phyloP scores from a whole-genome alignment of 129 eudicot species.

The Flaveria robusta region DNA sequence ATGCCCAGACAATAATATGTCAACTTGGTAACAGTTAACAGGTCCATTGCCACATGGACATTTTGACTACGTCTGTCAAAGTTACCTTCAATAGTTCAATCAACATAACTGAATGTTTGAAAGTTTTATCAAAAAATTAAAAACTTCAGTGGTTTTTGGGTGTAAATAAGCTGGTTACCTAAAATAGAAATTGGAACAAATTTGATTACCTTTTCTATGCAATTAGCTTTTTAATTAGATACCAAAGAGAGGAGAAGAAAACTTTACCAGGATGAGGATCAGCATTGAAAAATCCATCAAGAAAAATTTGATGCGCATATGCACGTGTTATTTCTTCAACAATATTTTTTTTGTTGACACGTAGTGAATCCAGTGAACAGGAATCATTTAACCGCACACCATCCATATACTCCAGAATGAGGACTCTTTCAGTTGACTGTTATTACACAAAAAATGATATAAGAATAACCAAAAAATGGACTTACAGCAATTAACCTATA shows the following conservation, averaged over 20 bases:
- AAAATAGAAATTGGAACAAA: background rate
- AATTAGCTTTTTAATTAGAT: background rate
- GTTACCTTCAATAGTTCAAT: background rate
- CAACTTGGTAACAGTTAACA: background rate
- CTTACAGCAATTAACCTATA: background rate
- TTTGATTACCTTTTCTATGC: background rate
- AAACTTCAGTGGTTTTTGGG: background rate
- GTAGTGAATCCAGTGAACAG: slow-evolving; percentile 58
- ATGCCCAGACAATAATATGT: background rate
- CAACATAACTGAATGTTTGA: background rate
- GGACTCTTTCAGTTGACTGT: slow-evolving; percentile 90
- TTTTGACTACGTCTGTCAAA: background rate
- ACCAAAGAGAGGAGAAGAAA: background rate
- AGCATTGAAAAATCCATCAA: slow-evolving; percentile 90
- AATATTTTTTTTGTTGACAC: slow-evolving; percentile 73
- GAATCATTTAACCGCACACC: slow-evolving; percentile 81
- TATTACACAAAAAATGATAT: slow-evolving; percentile 27
- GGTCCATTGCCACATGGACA: background rate
- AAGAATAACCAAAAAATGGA: slow-evolving; percentile 7
- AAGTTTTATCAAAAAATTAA: background rate
- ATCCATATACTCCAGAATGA: slow-evolving; percentile 86
- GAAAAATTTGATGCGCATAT: slow-evolving; percentile 94
- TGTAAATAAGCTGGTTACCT: background rate
- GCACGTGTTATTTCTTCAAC: slow-evolving; percentile 96
- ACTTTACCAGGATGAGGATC: slow-evolving; percentile 97